Evolutionary conservation across 129 eudicot species (phyloP).

Genomic region (Arctium lappa): DNA sequence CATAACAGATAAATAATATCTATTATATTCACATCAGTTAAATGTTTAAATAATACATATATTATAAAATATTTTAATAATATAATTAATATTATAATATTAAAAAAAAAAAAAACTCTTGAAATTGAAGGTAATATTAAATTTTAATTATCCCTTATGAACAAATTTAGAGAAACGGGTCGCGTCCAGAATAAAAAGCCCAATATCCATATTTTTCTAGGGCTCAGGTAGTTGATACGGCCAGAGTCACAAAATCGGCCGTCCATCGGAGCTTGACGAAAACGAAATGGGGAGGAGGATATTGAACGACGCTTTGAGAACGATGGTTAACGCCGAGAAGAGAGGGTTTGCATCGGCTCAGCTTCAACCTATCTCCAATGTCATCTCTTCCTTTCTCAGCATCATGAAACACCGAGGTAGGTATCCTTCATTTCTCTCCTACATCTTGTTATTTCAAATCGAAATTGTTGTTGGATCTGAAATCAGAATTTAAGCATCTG

Average conservation of each 20-base stretch:
- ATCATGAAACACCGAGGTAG: conserved; percentile 72
- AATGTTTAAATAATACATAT: no score
- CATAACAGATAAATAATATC: no score
- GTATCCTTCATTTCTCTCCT: neutral
- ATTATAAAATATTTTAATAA: no score
- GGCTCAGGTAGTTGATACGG: conserved; percentile 12
- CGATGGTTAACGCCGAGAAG: conserved; percentile 83
- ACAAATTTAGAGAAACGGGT: neutral
- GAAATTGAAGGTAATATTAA: no score
- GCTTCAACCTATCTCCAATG: conserved; percentile 69
- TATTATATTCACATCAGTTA: no score
- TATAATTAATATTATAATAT: no score
- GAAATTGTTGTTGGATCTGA: neutral
- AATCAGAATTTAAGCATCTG: neutral
- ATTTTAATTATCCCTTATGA: no score
- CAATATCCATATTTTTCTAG: neutral
- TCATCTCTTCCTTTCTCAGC: conserved; percentile 63
- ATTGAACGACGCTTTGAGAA: conserved; percentile 73
- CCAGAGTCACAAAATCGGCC: conserved; percentile 10
- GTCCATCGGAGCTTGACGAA: conserved; percentile 1
- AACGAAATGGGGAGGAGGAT: conserved; percentile 71
- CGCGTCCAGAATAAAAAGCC: neutral
- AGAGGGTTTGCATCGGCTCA: conserved; percentile 69
- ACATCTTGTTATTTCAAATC: neutral
- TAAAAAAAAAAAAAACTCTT: no score